Evolutionary conservation across 2,329 filamentous ascomycete genomes (phyloP).

Genomic region (Emmonsia crescens): DNA sequence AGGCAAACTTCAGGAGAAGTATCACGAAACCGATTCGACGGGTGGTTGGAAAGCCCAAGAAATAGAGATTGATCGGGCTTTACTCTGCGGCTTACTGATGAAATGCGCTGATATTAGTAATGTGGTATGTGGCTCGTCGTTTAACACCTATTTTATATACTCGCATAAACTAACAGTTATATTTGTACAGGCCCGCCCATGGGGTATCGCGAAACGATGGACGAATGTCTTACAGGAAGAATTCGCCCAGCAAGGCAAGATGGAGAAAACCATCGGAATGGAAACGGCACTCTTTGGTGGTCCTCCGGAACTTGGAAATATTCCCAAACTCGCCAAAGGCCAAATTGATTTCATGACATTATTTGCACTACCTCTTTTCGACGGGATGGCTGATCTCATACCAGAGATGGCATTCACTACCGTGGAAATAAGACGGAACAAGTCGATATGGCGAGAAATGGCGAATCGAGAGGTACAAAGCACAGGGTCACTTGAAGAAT

Average conservation of each 20-base stretch:
- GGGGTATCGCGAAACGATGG: conserved; percentile 75
- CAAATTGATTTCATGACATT: conserved; percentile 96
- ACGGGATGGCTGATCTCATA: conserved; percentile 74
- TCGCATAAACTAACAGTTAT: conserved; percentile 15
- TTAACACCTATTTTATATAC: background rate
- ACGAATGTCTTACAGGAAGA: conserved; percentile 91
- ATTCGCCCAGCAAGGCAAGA: conserved; percentile 82
- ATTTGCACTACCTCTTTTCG: conserved; percentile 85
- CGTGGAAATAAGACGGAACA: conserved; percentile 69
- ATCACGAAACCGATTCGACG: conserved; percentile 53
- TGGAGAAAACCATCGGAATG: conserved; percentile 82
- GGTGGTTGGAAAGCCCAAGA: conserved; percentile 69
- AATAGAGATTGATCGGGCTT: conserved; percentile 62
- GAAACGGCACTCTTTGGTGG: conserved; percentile 72
- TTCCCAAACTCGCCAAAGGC: conserved; percentile 69
- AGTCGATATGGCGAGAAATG: conserved; percentile 50
- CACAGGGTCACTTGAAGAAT: background rate
- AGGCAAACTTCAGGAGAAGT: conserved; percentile 66
- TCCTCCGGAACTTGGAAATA: conserved; percentile 70
- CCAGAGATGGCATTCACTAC: conserved; percentile 77
- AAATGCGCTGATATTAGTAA: conserved; percentile 99
- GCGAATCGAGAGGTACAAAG: conserved; percentile 7
- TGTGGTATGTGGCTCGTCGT: conserved; percentile 53
- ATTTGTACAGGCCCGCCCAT: conserved; percentile 60
- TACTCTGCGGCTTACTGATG: conserved; percentile 85